phyloP scores from a whole-genome alignment of 352 stramenopile species.

The Thalassiosira pacifica region DNA sequence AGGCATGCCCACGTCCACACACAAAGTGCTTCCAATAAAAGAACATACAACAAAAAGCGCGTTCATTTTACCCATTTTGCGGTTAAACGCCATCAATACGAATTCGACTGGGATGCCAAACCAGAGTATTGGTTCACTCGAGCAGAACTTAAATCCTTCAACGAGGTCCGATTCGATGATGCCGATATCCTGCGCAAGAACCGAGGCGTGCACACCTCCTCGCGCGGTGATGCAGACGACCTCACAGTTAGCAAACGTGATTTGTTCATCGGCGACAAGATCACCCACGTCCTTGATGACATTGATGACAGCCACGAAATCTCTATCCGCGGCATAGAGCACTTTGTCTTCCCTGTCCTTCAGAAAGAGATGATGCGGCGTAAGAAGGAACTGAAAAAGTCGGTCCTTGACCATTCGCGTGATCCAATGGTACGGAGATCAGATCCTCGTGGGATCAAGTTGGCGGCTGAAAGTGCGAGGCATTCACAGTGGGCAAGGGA shows the following conservation, averaged over 20 bases:
- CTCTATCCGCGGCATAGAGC: conserved; percentile 42
- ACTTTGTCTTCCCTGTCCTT: conserved; percentile 46
- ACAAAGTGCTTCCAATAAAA: neutral
- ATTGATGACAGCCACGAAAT: conserved; percentile 19
- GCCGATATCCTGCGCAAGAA: conserved; percentile 39
- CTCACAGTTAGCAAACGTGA: neutral
- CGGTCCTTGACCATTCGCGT: conserved; percentile 23
- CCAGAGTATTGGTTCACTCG: conserved; percentile 26
- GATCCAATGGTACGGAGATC: neutral
- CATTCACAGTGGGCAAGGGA: conserved; percentile 31
- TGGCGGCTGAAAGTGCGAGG: conserved; percentile 8
- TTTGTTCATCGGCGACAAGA: conserved; percentile 25
- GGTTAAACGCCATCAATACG: conserved; percentile 8
- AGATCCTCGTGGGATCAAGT: conserved; percentile 32
- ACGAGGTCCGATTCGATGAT: conserved; percentile 48
- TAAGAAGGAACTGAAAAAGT: conserved; percentile 28
- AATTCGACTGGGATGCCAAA: conserved; percentile 49
- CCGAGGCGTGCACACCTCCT: conserved; percentile 6
- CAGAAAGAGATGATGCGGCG: conserved; percentile 38
- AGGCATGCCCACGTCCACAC: too few relatives aligned
- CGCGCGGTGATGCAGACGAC: conserved; percentile 20
- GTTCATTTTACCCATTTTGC: conserved; percentile 27
- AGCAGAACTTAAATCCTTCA: conserved; percentile 36
- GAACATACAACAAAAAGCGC: neutral
- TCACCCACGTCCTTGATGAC: conserved; percentile 27